These are phyloP conservation scores for Talaromyces verruculosus DNA, from an alignment of 2,329 filamentous ascomycete genomes.

Conservation along the genomic window DNA sequence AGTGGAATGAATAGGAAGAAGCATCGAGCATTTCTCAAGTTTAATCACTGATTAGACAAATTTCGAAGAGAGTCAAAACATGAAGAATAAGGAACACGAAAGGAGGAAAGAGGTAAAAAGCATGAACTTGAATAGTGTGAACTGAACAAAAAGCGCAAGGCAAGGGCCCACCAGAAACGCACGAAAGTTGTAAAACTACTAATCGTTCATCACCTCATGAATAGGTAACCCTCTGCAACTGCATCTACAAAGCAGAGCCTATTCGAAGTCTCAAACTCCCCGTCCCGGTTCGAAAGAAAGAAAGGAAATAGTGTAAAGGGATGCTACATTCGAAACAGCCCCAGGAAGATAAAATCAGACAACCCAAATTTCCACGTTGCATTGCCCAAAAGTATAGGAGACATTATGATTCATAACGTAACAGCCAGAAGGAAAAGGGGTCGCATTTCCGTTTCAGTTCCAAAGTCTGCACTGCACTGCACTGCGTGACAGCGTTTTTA, in stretches of 20 bases:
- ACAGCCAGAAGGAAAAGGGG: conserved; percentile 28
- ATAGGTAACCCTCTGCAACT: neutral
- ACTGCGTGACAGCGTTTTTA: conserved; percentile 28
- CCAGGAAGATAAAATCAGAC: neutral
- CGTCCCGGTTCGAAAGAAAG: neutral
- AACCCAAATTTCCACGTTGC: conserved; percentile 10
- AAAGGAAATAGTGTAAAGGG: neutral
- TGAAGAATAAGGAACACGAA: conserved; percentile 1
- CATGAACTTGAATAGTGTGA: neutral
- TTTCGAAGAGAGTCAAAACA: neutral
- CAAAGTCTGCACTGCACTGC: conserved; percentile 10
- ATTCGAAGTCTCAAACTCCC: conserved; percentile 6
- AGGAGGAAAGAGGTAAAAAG: neutral
- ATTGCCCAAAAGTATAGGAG: conserved; percentile 38
- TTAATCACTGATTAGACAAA: conserved; percentile 2
- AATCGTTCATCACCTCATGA: neutral
- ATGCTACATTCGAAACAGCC: neutral
- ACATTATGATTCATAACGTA: conserved; percentile 40
- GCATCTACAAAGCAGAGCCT: neutral
- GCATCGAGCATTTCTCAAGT: neutral
- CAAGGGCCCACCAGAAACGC: neutral
- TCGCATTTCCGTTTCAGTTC: conserved; percentile 28
- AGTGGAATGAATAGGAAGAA: neutral
- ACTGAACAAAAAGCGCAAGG: neutral
- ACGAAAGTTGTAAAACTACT: neutral